Evolutionary conservation across 306 rosid species (phyloP).

Genomic region (Hippophae rhamnoides): DNA sequence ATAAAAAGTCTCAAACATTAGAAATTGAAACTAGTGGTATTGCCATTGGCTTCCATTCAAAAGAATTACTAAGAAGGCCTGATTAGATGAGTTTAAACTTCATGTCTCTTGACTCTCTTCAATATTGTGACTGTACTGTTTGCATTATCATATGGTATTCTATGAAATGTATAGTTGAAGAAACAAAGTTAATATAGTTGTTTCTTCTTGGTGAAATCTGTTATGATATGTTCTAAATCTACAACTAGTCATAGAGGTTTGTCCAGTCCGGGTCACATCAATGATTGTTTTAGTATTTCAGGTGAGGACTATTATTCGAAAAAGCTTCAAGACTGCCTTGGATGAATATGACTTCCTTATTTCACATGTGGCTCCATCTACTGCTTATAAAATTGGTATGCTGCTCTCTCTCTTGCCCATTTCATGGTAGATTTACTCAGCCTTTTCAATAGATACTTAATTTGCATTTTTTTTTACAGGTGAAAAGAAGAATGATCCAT

Average conservation of each 20-base stretch:
- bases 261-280: constrained; percentile 11
- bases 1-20: background rate
- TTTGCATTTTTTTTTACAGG: constrained; percentile 37
- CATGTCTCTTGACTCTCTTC: background rate
- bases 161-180: background rate
- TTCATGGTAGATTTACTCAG: background rate
- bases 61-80: background rate
- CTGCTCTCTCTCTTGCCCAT: constrained; percentile 11
- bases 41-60: background rate
- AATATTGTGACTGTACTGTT: background rate
- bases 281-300: constrained; percentile 30
- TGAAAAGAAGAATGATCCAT: constrained; percentile 86
- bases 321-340: constrained; percentile 78
- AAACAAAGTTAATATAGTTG: constrained; percentile 1
- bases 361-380: constrained; percentile 94
- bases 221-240: constrained; percentile 6
- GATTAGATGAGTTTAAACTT: background rate
- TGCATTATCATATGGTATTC: background rate
- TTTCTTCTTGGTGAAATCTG: constrained; percentile 3
- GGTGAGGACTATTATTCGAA: constrained; percentile 88
- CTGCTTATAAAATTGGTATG: constrained; percentile 87
- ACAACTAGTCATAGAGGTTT: constrained; percentile 3
- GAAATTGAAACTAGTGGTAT: background rate
- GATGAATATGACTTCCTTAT: constrained; percentile 74
- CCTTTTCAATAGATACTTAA: constrained; percentile 11